Base-by-base conservation (phyloP, 2,329 filamentous ascomycete genomes). In the Aspergillus sergii region DNA sequence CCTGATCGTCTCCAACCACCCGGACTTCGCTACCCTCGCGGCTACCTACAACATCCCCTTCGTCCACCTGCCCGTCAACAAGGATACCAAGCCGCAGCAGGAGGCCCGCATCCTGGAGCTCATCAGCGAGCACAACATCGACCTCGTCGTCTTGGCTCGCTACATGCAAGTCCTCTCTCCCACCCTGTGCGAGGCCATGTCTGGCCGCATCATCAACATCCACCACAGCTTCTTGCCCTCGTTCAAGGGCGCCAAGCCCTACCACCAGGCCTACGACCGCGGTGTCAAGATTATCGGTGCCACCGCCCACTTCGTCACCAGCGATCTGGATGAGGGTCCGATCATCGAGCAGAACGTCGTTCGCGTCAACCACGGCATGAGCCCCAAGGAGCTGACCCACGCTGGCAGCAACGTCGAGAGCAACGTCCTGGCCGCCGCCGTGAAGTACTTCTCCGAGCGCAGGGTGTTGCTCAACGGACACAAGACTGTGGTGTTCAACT, bases 251-350 rank as follows among this genome's bases (percentile, higher is more conserved):
- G 92, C 92, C 34, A 93, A 92, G 80, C 92, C 92, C 3, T 95
- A 95, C 79, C 92, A 94, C 78, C 92, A 95, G 83, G 92, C 92
- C 9, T 94, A 91, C 75, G 91, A 94, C 67, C 87, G 91, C 32
- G 92, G 92, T 64, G 92, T 95, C 68, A 95, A 95, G 85, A 94
- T 95, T 70, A 93, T 94, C 62, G 92, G 92, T 63, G 92, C 92
- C 28, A 93, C 91, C 2, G 92, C 92, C 6, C 92, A 95, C 80
- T 94, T 94, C 71, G 92, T 94, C 68, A 95, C 92, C 1, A 91
- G 90, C 32, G 91, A 94, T 77, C 79, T 95, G 65, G 92, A 95
- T 73, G 92, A 95, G 81, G 92, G 92, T 2, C 92, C 92, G 12
- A 95, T 95, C 70, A 95, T 95, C 70, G 92, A 94, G 85, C 92